Conservation (phyloP, 2,329 filamentous ascomycete genomes). For the Epichloe glyceriae region DNA sequence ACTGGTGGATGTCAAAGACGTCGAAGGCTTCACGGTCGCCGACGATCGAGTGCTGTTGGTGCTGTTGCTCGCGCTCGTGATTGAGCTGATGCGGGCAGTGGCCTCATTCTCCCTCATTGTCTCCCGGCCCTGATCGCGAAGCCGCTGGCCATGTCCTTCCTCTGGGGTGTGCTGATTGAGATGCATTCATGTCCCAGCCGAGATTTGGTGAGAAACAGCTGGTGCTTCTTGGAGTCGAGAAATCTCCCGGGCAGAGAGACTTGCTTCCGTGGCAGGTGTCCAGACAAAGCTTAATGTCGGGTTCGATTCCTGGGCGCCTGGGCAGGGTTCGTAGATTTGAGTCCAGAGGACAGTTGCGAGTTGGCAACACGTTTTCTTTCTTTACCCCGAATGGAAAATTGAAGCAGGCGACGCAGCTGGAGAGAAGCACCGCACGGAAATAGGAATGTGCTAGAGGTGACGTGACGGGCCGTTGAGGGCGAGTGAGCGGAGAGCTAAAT, state of each 20-base stretch:
- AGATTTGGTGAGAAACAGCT: background rate
- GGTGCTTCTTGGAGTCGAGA: background rate
- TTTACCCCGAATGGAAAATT: background rate
- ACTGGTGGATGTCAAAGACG: conserved; percentile 17
- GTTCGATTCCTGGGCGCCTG: background rate
- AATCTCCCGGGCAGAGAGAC: background rate
- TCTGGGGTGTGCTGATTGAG: conserved; percentile 9
- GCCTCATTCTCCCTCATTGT: conserved; percentile 58
- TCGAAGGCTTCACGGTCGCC: conserved; percentile 45
- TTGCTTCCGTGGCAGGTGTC: background rate
- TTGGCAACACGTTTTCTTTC: too few species aligned
- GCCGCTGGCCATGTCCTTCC: conserved; percentile 19
- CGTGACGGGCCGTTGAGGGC: background rate
- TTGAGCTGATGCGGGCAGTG: conserved; percentile 42
- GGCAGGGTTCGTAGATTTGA: background rate
- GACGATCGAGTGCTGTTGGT: conserved; percentile 54
- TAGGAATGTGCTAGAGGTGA: background rate
- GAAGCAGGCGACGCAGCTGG: background rate
- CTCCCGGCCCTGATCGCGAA: conserved; percentile 22
- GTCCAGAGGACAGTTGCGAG: background rate
- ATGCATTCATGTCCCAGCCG: conserved; percentile 21
- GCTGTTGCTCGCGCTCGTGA: conserved; percentile 33
- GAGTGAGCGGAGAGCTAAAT: background rate
- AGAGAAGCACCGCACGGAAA: background rate
- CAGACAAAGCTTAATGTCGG: background rate